These are phyloP conservation scores for Penicillium egyptiacum DNA, from an alignment of 495 filamentous ascomycete genomes.

Conservation along the genomic window DNA sequence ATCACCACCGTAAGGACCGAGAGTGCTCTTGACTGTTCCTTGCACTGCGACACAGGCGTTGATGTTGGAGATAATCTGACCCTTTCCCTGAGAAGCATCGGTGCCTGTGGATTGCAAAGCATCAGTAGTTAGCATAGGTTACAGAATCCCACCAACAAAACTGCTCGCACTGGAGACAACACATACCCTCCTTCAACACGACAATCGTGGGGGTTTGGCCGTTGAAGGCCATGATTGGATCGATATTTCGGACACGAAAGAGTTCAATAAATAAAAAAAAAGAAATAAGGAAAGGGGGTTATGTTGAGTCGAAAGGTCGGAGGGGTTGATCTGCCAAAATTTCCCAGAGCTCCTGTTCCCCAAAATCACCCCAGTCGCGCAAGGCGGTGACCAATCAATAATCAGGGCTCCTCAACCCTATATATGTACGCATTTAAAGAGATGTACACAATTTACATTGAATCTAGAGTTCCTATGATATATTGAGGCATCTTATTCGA, in stretches of 20 bases:
- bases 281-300: conserved; percentile 26
- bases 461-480: neutral
- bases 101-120: conserved; percentile 62
- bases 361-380: conserved; percentile 23
- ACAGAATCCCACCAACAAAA: conserved; percentile 29
- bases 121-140: conserved; percentile 25
- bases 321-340: conserved; percentile 48
- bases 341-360: conserved; percentile 47
- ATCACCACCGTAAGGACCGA: conserved; percentile 98
- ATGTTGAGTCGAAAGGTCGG: conserved; percentile 27
- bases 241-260: conserved; percentile 22
- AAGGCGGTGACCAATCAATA: conserved; percentile 41
- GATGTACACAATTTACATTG: conserved; percentile 2
- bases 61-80: conserved; percentile 97
- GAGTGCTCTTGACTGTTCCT: conserved; percentile 87
- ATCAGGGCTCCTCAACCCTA: conserved; percentile 31
- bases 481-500: neutral
- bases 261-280: conserved; percentile 16
- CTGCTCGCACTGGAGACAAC: conserved; percentile 33
- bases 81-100: conserved; percentile 94
- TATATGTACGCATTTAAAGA: conserved; percentile 2
- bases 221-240: conserved; percentile 81
- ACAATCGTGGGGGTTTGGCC: conserved; percentile 98
- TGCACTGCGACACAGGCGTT: conserved; percentile 98
- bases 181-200: conserved; percentile 93